phyloP scores from a whole-genome alignment of 306 rosid genomes.

The Ammopiptanthus mongolicus region DNA sequence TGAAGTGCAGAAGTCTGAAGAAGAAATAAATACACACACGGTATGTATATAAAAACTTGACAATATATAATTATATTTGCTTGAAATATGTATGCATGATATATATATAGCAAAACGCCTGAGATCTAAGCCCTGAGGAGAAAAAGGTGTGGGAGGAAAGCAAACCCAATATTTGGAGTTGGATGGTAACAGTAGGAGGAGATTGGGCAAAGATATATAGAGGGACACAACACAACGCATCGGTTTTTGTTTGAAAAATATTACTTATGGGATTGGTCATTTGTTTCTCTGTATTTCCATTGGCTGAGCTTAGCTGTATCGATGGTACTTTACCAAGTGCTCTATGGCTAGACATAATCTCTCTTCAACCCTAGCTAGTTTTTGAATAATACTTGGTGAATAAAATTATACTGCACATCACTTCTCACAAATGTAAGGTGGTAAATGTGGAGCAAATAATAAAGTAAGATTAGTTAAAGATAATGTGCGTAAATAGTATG shows the following conservation, averaged over 20 bases:
- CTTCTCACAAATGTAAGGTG: not conserved
- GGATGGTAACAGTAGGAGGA: constrained; percentile 17
- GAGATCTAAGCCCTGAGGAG: constrained; percentile 33
- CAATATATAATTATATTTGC: not conserved
- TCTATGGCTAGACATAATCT: constrained; percentile 23
- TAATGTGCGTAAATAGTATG: too few relatives aligned
- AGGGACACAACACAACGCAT: not conserved
- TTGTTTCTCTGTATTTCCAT: constrained; percentile 12
- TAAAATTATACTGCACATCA: too few relatives aligned
- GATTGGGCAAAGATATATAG: constrained; percentile 11
- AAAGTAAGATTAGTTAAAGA: too few relatives aligned
- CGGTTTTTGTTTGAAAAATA: constrained; percentile 15
- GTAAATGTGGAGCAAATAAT: too few relatives aligned
- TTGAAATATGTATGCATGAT: not conserved
- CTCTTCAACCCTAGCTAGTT: constrained; percentile 39
- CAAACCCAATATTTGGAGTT: not conserved
- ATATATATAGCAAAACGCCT: not conserved
- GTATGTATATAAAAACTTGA: not conserved
- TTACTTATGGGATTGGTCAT: not conserved
- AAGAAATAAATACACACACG: not conserved
- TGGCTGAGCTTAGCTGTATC: constrained; percentile 51
- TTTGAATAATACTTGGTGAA: not conserved
- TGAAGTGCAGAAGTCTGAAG: not conserved
- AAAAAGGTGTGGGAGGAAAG: not conserved
- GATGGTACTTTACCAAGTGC: constrained; percentile 13